Evolutionary conservation across 495 filamentous ascomycete species (phyloP).

Genomic region (Bathelium albidoporum): DNA sequence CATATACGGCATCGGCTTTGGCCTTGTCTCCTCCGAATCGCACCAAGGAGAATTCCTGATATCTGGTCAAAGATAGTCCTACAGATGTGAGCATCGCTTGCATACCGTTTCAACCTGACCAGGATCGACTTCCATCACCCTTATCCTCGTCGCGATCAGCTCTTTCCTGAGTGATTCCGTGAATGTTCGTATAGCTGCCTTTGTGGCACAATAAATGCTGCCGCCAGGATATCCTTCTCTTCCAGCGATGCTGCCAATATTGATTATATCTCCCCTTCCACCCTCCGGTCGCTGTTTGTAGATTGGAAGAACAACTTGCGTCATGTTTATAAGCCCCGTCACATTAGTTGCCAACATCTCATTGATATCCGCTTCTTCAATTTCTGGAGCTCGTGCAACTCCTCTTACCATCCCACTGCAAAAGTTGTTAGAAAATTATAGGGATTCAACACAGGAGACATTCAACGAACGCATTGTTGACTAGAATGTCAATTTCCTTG

Average conservation of each 20-base stretch:
- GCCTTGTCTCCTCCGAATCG: conserved; percentile 85
- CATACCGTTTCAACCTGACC: conserved; percentile 90
- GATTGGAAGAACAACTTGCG: conserved; percentile 77
- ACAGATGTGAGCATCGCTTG: neutral
- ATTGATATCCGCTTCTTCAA: conserved; percentile 71
- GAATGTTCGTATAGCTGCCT: conserved; percentile 84
- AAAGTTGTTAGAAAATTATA: neutral
- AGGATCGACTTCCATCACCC: conserved; percentile 87
- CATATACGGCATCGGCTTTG: conserved; percentile 94
- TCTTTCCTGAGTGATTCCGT: conserved; percentile 84
- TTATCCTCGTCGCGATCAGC: conserved; percentile 73
- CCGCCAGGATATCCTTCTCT: conserved; percentile 84
- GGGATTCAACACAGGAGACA: neutral
- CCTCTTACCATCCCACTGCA: conserved; percentile 74
- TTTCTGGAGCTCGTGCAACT: conserved; percentile 75
- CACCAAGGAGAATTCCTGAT: conserved; percentile 78
- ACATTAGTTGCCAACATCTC: conserved; percentile 91
- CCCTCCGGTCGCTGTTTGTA: conserved; percentile 72
- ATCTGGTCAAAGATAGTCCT: conserved; percentile 20
- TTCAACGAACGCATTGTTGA: conserved; percentile 85
- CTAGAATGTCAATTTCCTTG: conserved; percentile 76
- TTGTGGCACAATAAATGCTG: conserved; percentile 92
- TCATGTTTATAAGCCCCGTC: conserved; percentile 92
- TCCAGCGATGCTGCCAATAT: conserved; percentile 91
- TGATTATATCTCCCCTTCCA: conserved; percentile 87